phyloP scores from a whole-genome alignment of 345 rosid species.

The Trapa incisa region DNA sequence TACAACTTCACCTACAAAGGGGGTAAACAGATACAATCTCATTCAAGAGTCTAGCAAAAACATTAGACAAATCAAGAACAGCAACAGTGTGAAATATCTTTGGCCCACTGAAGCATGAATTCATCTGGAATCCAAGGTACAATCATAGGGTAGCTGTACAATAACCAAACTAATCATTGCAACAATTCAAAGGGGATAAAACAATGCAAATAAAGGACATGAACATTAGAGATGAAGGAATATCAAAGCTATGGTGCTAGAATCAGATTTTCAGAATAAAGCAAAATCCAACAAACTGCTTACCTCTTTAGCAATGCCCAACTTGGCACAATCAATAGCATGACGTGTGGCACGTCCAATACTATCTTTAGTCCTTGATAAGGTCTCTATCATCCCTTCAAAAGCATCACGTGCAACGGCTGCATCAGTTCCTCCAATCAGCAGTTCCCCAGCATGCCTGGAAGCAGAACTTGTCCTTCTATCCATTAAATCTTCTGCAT shows the following conservation, averaged over 20 bases:
- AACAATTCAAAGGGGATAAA: not conserved
- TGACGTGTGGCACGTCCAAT: conserved; percentile 94
- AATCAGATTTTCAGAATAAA: not conserved
- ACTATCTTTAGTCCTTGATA: conserved; percentile 93
- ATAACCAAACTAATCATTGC: not conserved
- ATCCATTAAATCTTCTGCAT: conserved; percentile 55
- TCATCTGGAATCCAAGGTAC: not conserved
- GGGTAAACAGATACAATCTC: not conserved
- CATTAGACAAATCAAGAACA: too few relatives aligned
- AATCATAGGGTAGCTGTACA: not conserved
- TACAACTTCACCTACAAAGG: not conserved
- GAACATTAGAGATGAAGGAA: too few relatives aligned
- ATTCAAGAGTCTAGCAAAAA: not conserved
- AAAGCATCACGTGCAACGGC: conserved; percentile 93
- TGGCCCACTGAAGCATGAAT: not conserved
- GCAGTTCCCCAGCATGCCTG: conserved; percentile 49
- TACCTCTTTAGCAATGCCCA: conserved; percentile 91
- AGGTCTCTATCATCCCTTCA: conserved; percentile 98
- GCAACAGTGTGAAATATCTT: not conserved
- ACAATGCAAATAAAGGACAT: not conserved
- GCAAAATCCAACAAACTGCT: not conserved
- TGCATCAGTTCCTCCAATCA: conserved; percentile 85
- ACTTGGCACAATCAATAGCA: conserved; percentile 93
- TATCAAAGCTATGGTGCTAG: too few relatives aligned
- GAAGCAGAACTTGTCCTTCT: conserved; percentile 47